phyloP scores from a whole-genome alignment of 192 early-diverging fungal genomes.

The Rhizophagus sp. region DNA sequence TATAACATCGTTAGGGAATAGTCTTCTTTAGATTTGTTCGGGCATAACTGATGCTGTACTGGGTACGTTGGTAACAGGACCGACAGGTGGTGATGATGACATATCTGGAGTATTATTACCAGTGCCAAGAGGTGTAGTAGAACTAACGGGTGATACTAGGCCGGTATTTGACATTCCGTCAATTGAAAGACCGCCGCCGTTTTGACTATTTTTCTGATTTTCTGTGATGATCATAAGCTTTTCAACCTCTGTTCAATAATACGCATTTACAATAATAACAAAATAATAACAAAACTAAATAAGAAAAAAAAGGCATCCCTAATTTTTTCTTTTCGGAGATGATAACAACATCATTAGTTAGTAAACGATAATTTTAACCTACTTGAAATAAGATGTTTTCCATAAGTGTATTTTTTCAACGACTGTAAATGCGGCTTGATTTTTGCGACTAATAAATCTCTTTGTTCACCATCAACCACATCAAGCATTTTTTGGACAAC shows the following conservation, averaged over 20 bases:
- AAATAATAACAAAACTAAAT: background rate
- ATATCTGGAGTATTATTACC: constrained; percentile 13
- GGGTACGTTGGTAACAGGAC: background rate
- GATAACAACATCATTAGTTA: background rate
- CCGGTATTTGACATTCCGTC: constrained; percentile 3
- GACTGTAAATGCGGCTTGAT: constrained; percentile 91
- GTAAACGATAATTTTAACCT: constrained; percentile 29
- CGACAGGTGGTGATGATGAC: constrained; percentile 12
- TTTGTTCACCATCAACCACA: constrained; percentile 91
- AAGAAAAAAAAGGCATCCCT: background rate
- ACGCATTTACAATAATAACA: constrained; percentile 2
- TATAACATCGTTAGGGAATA: constrained; percentile 6
- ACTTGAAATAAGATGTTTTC: constrained; percentile 90
- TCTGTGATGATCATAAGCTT: constrained; percentile 30
- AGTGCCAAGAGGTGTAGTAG: constrained; percentile 3
- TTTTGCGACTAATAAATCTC: constrained; percentile 82
- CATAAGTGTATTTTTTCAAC: constrained; percentile 97
- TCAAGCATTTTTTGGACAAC: constrained; percentile 99
- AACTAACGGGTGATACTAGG: background rate
- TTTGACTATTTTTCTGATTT: constrained; percentile 27
- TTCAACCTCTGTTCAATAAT: constrained; percentile 29
- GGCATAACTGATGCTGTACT: background rate
- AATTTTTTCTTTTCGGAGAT: background rate
- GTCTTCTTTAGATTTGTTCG: background rate
- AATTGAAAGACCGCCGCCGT: background rate